These are phyloP conservation scores for Hericium coralloides DNA, from an alignment of 768 basidiomycete genomes.

Conservation along the genomic window DNA sequence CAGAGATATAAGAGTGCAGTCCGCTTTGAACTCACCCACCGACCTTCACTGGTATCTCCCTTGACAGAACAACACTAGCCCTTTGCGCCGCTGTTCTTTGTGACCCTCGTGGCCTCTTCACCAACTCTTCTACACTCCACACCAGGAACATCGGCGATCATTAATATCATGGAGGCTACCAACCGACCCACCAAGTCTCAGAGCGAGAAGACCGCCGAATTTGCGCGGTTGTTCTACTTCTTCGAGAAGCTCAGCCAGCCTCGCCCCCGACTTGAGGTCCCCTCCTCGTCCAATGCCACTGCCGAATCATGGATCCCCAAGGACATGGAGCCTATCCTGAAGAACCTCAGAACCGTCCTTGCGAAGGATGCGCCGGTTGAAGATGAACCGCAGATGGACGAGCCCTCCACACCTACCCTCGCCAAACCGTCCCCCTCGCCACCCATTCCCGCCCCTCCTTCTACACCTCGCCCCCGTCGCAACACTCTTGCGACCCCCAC, in stretches of 20 bases:
- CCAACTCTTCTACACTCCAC: too few relatives aligned
- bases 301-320: conserved; percentile 8
- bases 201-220: conserved; percentile 11
- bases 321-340: conserved; percentile 13
- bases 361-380: conserved; percentile 5
- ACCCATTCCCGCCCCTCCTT: background rate
- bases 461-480: conserved; percentile 5
- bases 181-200: background rate
- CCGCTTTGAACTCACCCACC: too few relatives aligned
- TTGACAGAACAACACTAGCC: too few relatives aligned
- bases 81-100: too few relatives aligned
- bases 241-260: conserved; percentile 13
- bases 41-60: too few relatives aligned
- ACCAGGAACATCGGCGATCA: too few relatives aligned
- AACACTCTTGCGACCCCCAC: conserved; percentile 6
- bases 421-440: background rate
- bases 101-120: too few relatives aligned
- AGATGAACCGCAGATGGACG: background rate
- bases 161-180: too few relatives aligned
- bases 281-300: background rate
- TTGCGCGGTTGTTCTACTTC: conserved; percentile 13
- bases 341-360: conserved; percentile 9
- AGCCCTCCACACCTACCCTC: background rate
- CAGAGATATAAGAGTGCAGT: too few relatives aligned
- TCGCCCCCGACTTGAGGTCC: conserved; percentile 1